These are phyloP conservation scores for Pholiota microspora DNA, from an alignment of 768 basidiomycete genomes.

Conservation along the genomic window DNA sequence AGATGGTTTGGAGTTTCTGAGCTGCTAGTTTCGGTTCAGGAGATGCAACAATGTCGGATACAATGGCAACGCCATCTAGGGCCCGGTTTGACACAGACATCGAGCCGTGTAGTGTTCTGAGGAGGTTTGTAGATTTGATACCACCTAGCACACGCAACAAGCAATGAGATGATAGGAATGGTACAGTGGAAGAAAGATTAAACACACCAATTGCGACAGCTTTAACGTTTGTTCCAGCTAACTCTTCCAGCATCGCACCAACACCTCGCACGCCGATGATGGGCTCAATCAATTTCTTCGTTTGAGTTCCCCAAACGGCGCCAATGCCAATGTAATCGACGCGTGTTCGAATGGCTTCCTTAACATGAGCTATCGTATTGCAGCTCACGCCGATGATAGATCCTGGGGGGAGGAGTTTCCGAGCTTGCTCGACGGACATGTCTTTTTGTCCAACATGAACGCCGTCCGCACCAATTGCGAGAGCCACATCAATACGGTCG, in stretches of 20 bases:
- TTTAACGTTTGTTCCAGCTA: conserved; percentile 63
- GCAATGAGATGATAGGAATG: neutral
- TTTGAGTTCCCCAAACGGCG: conserved; percentile 76
- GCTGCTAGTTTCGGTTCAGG: conserved; percentile 52
- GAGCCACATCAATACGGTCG: conserved; percentile 83
- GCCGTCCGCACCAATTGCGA: conserved; percentile 73
- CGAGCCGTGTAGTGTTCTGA: conserved; percentile 72
- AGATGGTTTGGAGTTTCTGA: conserved; percentile 36
- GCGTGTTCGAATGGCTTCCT: conserved; percentile 55
- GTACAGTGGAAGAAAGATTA: neutral
- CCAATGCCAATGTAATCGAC: conserved; percentile 91
- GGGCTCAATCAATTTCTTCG: conserved; percentile 68
- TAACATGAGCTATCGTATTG: conserved; percentile 63
- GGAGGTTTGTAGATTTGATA: conserved; percentile 75
- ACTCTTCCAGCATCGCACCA: conserved; percentile 58
- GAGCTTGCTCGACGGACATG: conserved; percentile 68
- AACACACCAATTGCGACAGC: conserved; percentile 83
- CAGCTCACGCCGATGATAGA: conserved; percentile 83
- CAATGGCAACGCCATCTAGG: conserved; percentile 84
- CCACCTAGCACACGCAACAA: conserved; percentile 56
- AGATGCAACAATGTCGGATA: conserved; percentile 83
- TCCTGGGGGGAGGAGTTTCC: conserved; percentile 62
- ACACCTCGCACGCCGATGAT: conserved; percentile 73
- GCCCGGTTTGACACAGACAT: conserved; percentile 53
- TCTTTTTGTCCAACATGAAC: conserved; percentile 91